Conservation (phyloP, 1,139 yeast species). For the Taphrina deformans region DNA sequence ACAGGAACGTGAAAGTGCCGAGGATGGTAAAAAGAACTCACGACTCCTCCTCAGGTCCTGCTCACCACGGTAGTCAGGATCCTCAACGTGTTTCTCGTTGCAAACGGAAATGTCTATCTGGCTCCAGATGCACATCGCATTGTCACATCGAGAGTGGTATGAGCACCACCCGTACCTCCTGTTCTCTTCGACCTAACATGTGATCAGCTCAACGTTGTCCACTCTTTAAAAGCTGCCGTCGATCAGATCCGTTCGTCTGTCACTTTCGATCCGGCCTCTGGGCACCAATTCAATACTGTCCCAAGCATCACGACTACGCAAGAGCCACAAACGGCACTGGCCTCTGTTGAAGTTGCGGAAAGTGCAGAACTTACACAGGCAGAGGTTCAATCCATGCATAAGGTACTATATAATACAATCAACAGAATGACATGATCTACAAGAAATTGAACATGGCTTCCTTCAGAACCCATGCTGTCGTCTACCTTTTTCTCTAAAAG, state of each 20-base stretch:
- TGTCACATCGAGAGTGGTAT: slow-evolving; percentile 54
- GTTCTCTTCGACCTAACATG: background rate
- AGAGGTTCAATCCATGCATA: slow-evolving; percentile 18
- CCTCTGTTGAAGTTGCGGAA: background rate
- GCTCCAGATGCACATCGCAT: slow-evolving; percentile 68
- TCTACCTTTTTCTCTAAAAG: background rate
- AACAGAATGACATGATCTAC: background rate
- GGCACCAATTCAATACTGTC: background rate
- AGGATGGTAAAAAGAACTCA: slow-evolving; percentile 44
- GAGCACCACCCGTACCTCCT: background rate
- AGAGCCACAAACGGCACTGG: background rate
- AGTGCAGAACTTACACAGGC: background rate
- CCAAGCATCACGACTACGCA: background rate
- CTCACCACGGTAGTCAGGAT: slow-evolving; percentile 46
- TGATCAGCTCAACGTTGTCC: slow-evolving; percentile 1
- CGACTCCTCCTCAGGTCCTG: background rate
- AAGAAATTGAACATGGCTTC: background rate
- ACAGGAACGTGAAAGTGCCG: slow-evolving; percentile 63
- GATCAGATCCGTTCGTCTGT: background rate
- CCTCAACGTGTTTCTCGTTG: slow-evolving; percentile 74
- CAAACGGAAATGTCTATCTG: slow-evolving; percentile 91
- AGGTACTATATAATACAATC: slow-evolving; percentile 11
- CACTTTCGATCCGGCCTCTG: slow-evolving; percentile 7
- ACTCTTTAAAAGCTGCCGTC: slow-evolving; percentile 2
- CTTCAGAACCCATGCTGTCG: background rate